A percentile compares a stretch with the other conserved stretches of the same genome.
These are phyloP conservation scores for Neonectria coccinea DNA, from an alignment of 2,329 filamentous ascomycete genomes.

Conservation along the genomic window DNA sequence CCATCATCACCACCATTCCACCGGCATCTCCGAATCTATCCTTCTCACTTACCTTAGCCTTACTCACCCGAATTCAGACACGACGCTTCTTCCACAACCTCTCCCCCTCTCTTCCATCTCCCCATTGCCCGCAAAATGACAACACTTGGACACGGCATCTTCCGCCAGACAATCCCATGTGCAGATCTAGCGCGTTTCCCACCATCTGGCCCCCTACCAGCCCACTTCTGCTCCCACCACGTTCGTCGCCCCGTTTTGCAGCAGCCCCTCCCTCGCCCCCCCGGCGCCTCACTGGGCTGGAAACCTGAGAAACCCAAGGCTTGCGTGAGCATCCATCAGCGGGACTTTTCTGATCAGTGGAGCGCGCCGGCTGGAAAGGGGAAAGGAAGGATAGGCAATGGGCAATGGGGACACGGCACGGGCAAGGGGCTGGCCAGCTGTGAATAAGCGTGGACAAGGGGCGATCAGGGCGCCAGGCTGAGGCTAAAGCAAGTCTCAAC, in stretches of 20 bases:
- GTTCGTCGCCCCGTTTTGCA: background rate
- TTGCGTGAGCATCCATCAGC: slow-evolving; percentile 1
- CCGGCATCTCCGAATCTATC: slow-evolving; percentile 7
- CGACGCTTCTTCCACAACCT: background rate
- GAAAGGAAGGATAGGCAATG: background rate
- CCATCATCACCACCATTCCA: slow-evolving; percentile 6
- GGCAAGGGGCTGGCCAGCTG: background rate
- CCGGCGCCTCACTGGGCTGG: slow-evolving; percentile 1
- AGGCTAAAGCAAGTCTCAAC: slow-evolving; percentile 20
- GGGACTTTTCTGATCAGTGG: slow-evolving; percentile 5
- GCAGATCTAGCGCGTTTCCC: slow-evolving; percentile 22
- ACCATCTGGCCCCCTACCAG: slow-evolving; percentile 8
- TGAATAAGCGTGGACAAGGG: slow-evolving; percentile 13
- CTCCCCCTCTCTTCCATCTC: background rate
- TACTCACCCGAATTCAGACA: background rate
- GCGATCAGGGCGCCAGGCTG: slow-evolving; percentile 4
- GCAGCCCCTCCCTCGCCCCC: background rate
- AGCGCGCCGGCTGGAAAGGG: background rate
- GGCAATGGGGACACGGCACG: background rate
- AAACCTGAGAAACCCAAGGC: background rate
- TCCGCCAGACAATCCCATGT: slow-evolving; percentile 18
- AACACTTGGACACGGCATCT: slow-evolving; percentile 5
- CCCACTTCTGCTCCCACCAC: slow-evolving; percentile 6
- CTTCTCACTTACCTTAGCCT: background rate
- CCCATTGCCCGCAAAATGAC: background rate